phyloP scores from a whole-genome alignment of 176 grass and related monocot species.

The Carex myosuroides region DNA sequence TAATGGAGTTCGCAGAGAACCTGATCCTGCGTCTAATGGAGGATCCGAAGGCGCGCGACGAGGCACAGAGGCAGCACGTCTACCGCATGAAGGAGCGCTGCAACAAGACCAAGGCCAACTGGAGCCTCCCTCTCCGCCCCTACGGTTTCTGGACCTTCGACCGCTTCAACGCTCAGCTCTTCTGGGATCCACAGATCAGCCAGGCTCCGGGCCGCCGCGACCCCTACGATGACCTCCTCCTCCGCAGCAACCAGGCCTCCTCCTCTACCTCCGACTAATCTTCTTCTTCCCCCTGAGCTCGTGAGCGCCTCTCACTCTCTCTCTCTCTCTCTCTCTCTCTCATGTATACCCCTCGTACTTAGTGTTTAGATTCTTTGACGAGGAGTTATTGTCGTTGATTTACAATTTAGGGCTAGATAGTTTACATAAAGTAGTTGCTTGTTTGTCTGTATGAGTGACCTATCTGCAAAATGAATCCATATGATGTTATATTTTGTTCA shows the following conservation, averaged over 20 bases:
- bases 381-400: neutral
- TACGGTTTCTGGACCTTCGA: slow-evolving; percentile 99
- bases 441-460: neutral
- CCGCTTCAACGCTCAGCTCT: slow-evolving; percentile 79
- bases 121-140: slow-evolving; percentile 75
- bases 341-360: neutral
- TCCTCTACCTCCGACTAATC: neutral
- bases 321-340: neutral
- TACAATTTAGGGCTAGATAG: neutral
- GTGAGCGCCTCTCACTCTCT: neutral
- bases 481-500: neutral
- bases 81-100: slow-evolving; percentile 82
- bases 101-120: slow-evolving; percentile 72
- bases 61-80: slow-evolving; percentile 66
- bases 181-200: slow-evolving; percentile 76
- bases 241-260: slow-evolving; percentile 21
- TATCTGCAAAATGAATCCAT: neutral
- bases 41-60: slow-evolving; percentile 63
- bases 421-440: neutral
- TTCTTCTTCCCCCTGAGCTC: neutral
- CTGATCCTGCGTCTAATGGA: slow-evolving; percentile 91
- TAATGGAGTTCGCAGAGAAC: slow-evolving; percentile 99
- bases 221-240: slow-evolving; percentile 89
- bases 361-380: neutral
- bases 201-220: slow-evolving; percentile 74